Base-by-base conservation (phyloP, 1,284 basidiomycete genomes). In the Testicularia cyperi region DNA sequence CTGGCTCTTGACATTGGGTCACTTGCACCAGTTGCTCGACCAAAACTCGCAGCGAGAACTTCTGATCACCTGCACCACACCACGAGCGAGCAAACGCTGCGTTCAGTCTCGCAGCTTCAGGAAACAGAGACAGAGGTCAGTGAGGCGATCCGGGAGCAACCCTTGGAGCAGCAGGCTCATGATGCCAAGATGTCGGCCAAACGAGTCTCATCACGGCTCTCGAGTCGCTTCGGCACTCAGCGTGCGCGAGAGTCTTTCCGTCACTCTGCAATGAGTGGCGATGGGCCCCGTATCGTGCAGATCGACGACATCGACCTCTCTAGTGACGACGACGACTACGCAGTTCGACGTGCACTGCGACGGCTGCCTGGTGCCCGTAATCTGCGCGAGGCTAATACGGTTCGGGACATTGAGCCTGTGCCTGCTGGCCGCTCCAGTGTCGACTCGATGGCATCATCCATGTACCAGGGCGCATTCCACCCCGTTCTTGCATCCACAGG, bases 251-350 rank as follows among this genome's bases (percentile, higher is more conserved):
- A 31, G 4, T 54, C 57, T 13, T 31, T 29, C 8, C 54, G 60
- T 14, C 44, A 45, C 31, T 49, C 49, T 14, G 21, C 48, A 20
- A 38, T 54, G 30, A 54, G 49, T 40, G 43, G 51, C 14, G 51
- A 40, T 10, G 56, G 49, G 4, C 64, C 66, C 2, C 62, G 62
- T n/a, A 64, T 73, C 19, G 70, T 73, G 8, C 70, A 73, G 42
- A 65, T 73, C 22, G 70, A 73, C 34, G 70, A 73, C 36, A 66
- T 73, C 12, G 70, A 73, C 28, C 51, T 71, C 3, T 73, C 70
- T n/a, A 71, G 69, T 54, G 68, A 72, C 28, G 70, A 73, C 18
- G 70, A 73, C 34, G 69, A 72, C 36, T 70, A 58, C 19, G 67
- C 58, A 2, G 70, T 73, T 14, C 43, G 67, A 2, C 49, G 65